Percentiles rank a stretch among this genome's conserved stretches.
Evolutionary conservation across 2,329 filamentous ascomycete genomes (phyloP).

Genomic region (Paecilomyces sp.): DNA sequence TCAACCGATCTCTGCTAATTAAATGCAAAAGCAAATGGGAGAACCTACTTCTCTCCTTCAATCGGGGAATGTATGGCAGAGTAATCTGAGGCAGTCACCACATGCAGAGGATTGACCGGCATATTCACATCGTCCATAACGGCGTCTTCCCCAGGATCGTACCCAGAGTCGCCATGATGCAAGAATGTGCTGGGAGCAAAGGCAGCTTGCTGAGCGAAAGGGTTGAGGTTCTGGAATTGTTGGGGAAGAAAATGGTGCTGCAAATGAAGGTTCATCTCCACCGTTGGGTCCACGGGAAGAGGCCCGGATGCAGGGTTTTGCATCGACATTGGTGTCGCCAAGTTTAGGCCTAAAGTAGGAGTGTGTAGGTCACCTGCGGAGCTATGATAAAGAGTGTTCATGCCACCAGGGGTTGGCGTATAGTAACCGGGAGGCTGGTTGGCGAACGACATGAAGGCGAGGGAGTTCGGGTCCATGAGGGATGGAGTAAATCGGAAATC

Average conservation of each 20-base stretch:
- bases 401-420: conserved; percentile 76
- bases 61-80: conserved; percentile 17
- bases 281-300: conserved; percentile 53
- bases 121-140: conserved; percentile 51
- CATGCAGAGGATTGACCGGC: conserved; percentile 49
- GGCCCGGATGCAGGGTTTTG: conserved; percentile 59
- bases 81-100: conserved; percentile 21
- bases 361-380: conserved; percentile 85
- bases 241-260: conserved; percentile 50
- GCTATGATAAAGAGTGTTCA: conserved; percentile 68
- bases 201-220: conserved; percentile 55
- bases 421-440: conserved; percentile 80
- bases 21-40: conserved; percentile 13
- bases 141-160: conserved; percentile 65
- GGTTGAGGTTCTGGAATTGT: conserved; percentile 61
- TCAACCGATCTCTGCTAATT: not conserved
- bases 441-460: conserved; percentile 70
- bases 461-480: conserved; percentile 76
- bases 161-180: conserved; percentile 69
- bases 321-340: conserved; percentile 76
- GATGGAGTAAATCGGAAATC: conserved; percentile 90
- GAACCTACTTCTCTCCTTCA: conserved; percentile 48
- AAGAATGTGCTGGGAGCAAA: conserved; percentile 76
- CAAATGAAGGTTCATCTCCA: conserved; percentile 66
- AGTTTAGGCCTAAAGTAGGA: conserved; percentile 63